phyloP scores from a whole-genome alignment of 139 green algal species.

The Gonium pectorale region DNA sequence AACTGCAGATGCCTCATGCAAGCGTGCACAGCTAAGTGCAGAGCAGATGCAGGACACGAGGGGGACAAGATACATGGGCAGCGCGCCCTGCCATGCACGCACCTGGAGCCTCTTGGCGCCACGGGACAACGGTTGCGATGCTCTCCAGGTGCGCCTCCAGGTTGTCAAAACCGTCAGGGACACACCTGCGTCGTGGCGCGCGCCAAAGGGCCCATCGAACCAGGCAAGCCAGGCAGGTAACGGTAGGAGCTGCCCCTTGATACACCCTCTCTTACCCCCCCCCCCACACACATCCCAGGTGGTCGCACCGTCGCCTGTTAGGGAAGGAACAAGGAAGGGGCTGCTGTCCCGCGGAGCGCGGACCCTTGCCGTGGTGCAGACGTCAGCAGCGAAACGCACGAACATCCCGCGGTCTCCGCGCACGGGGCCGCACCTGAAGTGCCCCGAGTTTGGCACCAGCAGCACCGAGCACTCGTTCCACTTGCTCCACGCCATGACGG shows the following conservation, averaged over 20 bases:
- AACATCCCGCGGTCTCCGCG: not conserved
- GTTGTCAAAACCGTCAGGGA: not conserved
- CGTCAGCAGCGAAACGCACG: not conserved
- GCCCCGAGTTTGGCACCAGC: not conserved
- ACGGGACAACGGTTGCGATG: no score
- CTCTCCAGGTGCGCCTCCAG: not conserved
- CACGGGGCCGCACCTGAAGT: not conserved
- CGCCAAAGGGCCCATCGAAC: not conserved
- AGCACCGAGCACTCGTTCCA: not conserved
- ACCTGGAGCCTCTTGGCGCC: no score
- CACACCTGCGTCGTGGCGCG: not conserved
- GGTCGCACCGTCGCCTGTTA: no score
- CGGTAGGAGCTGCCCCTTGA: not conserved
- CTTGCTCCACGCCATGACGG: conserved; percentile 1
- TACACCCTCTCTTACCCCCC: no score
- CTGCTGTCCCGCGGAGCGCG: no score
- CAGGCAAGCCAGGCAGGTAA: not conserved
- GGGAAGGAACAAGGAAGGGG: not conserved
- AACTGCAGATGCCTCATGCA: no score
- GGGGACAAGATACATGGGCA: no score
- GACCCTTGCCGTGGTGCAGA: not conserved
- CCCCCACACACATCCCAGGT: no score
- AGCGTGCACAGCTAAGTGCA: no score
- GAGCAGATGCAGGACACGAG: no score
- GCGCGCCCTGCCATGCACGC: no score